Evolutionary conservation across 179 eudicot genomes (phyloP), one percentile per base, ranked within the genome.

Genomic region (Vitellaria paradoxa): DNA sequence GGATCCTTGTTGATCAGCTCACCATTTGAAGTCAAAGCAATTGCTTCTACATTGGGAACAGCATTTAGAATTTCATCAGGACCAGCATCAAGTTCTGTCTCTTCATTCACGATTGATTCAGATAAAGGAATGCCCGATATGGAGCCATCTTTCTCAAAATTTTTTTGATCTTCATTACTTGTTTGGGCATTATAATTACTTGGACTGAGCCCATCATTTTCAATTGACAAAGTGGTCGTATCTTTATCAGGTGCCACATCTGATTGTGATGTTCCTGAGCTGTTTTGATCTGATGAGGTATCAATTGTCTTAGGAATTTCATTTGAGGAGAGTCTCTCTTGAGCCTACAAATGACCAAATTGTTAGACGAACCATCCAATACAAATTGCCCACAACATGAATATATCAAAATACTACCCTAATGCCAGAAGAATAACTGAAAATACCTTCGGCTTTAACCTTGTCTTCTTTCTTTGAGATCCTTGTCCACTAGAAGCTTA

Each of bases 401-500:
- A 18, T 61, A 49, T 76, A 82, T 60, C 12, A 37, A 40, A 66
- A 75, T 62, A 70, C 68, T 66, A 76, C 66, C 45, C 21, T 68
- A 55, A 70, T 46, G 63, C 23, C 63, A 47, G 7, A 67, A n/a
- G 78, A 69, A 30, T 53, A 49, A 65, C 47, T 24, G 21, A 56
- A 76, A 84, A 81, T 88, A 89, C 96, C 92, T 89, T 92, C 78
- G 80, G 69, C 84, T 87, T 92, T 68, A 79, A 62, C 84, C 85
- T 86, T 80, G 86, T 65, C 85, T 75, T 96, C 88, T 86, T 96
- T 63, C 85, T 78, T 86, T 86, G 91, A 77, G 92, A 71, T 81
- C 82, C 93, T 86, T 80, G 86, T 55, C 90, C 97, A 84, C 87
- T 94, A 74, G 98, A 81, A 82, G 88, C 97, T 95, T 82, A 45